A percentile compares a stretch with the other conserved stretches of the same genome.
phyloP scores from a whole-genome alignment of 1,139 yeast genomes.

The Meyerozyma guilliermondii region DNA sequence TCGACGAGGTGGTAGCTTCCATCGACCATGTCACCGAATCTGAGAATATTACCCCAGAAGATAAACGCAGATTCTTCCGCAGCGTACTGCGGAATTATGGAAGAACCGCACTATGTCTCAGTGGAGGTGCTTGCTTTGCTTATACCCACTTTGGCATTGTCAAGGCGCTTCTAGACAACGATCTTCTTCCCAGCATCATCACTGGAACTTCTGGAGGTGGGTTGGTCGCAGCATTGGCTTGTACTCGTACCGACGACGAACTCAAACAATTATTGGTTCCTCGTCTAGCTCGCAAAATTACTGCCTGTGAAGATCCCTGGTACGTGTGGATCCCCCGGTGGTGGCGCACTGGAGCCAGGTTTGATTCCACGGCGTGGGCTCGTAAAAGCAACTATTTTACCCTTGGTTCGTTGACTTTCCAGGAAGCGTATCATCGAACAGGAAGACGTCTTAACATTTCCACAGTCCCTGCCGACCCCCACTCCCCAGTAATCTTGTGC shows the following conservation, averaged over 20 bases:
- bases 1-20: conserved; percentile 46
- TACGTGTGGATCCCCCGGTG: conserved; percentile 58
- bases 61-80: conserved; percentile 53
- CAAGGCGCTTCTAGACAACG: conserved; percentile 64
- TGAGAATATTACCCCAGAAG: conserved; percentile 26
- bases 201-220: conserved; percentile 87
- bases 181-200: conserved; percentile 60
- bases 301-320: conserved; percentile 69
- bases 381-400: conserved; percentile 65
- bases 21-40: conserved; percentile 42
- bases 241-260: conserved; percentile 69
- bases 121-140: conserved; percentile 81
- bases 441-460: conserved; percentile 70
- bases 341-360: conserved; percentile 74
- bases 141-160: conserved; percentile 76
- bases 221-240: conserved; percentile 67
- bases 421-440: conserved; percentile 62
- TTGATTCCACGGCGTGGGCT: conserved; percentile 76
- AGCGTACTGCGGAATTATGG: conserved; percentile 64
- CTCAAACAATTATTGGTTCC: conserved; percentile 54
- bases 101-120: conserved; percentile 63
- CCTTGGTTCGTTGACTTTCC: conserved; percentile 65
- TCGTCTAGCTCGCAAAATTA: conserved; percentile 56
- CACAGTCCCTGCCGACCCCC: conserved; percentile 79
- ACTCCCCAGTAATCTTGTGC: conserved; percentile 75